Percentiles rank a stretch among this genome's conserved stretches.
Evolutionary conservation across 83 land plant species (phyloP).

Genomic region (Picea abies): DNA sequence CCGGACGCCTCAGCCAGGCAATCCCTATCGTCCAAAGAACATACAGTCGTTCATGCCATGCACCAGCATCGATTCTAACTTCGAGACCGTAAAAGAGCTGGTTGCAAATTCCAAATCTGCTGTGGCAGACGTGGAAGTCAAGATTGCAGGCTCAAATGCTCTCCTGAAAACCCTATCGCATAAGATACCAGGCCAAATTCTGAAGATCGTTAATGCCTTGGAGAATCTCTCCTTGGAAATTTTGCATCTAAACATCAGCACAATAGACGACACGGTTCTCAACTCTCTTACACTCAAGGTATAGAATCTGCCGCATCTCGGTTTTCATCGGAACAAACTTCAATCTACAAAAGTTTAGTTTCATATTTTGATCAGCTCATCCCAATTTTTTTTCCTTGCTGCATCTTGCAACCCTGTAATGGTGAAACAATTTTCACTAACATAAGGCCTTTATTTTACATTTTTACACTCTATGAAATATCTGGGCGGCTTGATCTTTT

Average conservation of each 20-base stretch:
- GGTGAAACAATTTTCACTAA: background rate
- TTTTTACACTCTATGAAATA: background rate
- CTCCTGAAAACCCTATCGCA: slow-evolving; percentile 67
- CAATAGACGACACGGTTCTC: slow-evolving; percentile 68
- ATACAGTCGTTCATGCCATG: slow-evolving; percentile 22
- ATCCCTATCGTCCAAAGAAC: slow-evolving; percentile 25
- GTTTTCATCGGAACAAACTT: background rate
- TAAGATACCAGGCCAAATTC: slow-evolving; percentile 63
- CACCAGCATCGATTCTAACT: slow-evolving; percentile 7
- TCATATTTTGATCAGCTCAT: background rate
- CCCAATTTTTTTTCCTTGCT: background rate
- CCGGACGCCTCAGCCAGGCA: slow-evolving; percentile 55
- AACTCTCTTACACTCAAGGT: slow-evolving; percentile 86
- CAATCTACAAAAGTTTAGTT: background rate
- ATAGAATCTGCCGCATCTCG: background rate
- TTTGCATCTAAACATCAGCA: slow-evolving; percentile 60
- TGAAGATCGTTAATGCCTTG: slow-evolving; percentile 58
- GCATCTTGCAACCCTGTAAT: background rate
- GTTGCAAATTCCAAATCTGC: slow-evolving; percentile 56
- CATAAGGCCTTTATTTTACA: background rate
- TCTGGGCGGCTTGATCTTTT: background rate
- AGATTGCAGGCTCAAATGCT: slow-evolving; percentile 64
- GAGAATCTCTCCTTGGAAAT: slow-evolving; percentile 66
- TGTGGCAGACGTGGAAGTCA: slow-evolving; percentile 74
- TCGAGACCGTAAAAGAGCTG: slow-evolving; percentile 36